Evolutionary conservation across 2,329 filamentous ascomycete genomes (phyloP).

Genomic region (Penicillium sp.): DNA sequence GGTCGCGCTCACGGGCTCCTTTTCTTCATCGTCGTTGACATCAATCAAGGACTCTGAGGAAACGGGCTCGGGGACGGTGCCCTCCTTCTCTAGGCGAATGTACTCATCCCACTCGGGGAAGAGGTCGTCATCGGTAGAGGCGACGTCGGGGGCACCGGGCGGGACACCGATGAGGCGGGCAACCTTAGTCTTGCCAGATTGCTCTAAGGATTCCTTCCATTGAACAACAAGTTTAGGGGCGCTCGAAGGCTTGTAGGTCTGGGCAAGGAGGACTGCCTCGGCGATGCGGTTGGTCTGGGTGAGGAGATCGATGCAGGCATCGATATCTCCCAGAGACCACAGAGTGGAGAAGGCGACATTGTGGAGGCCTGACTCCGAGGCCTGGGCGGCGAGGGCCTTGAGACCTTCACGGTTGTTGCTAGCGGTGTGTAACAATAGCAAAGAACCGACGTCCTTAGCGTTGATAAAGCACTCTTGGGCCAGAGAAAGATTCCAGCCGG

Average conservation of each 20-base stretch:
- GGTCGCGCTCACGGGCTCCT: slow-evolving; percentile 30
- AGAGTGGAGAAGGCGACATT: slow-evolving; percentile 90
- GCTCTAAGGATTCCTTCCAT: slow-evolving; percentile 84
- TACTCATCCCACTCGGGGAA: slow-evolving; percentile 98
- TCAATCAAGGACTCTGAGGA: slow-evolving; percentile 44
- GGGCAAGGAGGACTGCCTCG: slow-evolving; percentile 86
- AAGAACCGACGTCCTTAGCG: slow-evolving; percentile 83
- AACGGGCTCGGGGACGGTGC: slow-evolving; percentile 47
- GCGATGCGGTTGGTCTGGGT: slow-evolving; percentile 73
- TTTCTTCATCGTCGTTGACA: slow-evolving; percentile 34
- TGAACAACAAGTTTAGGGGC: slow-evolving; percentile 64
- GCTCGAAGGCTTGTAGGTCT: slow-evolving; percentile 88
- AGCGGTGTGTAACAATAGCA: slow-evolving; percentile 84
- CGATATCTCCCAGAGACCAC: slow-evolving; percentile 82
- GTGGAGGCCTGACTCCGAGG: slow-evolving; percentile 73
- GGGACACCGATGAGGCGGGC: slow-evolving; percentile 80
- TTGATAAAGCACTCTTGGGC: slow-evolving; percentile 91
- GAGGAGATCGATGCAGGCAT: slow-evolving; percentile 76
- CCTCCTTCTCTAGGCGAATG: slow-evolving; percentile 73
- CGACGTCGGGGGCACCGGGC: slow-evolving; percentile 60
- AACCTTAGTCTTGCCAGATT: slow-evolving; percentile 79
- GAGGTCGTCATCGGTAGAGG: slow-evolving; percentile 66
- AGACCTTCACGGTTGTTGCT: slow-evolving; percentile 77
- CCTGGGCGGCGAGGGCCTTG: slow-evolving; percentile 67
- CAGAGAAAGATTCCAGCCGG: slow-evolving; percentile 79